Conservation (phyloP, 2,329 filamentous ascomycete genomes). For the Beauveria sp. region DNA sequence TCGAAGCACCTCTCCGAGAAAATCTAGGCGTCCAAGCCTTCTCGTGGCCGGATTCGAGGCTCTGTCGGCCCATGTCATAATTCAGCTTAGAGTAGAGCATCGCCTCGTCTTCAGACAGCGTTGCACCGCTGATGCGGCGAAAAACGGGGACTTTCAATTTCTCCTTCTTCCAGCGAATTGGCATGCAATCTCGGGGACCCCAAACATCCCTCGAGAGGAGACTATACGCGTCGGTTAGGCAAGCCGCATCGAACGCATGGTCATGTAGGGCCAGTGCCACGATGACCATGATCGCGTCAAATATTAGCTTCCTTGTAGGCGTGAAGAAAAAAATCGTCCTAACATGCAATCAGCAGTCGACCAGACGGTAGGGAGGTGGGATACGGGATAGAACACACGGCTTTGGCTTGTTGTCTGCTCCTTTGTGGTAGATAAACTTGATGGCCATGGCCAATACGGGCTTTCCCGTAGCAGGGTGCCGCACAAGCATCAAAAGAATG, state of each 20-base stretch:
- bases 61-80: conserved; percentile 21
- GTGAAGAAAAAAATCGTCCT: conserved; percentile 24
- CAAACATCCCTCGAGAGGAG: conserved; percentile 16
- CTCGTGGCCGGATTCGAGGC: conserved; percentile 17
- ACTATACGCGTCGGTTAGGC: conserved; percentile 15
- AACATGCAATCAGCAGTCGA: conserved; percentile 9
- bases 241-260: conserved; percentile 18
- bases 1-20: conserved; percentile 17
- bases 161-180: conserved; percentile 20
- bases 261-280: conserved; percentile 20
- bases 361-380: too few species aligned
- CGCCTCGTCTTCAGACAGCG: conserved; percentile 14
- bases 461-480: conserved; percentile 17
- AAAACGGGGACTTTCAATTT: conserved; percentile 22
- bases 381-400: neutral
- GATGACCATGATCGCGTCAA: conserved; percentile 19
- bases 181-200: conserved; percentile 15
- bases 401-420: too few species aligned
- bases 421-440: too few species aligned
- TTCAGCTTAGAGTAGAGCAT: conserved; percentile 21
- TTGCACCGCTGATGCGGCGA: conserved; percentile 11
- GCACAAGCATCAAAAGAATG: conserved; percentile 22
- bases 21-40: conserved; percentile 14
- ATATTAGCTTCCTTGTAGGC: conserved; percentile 19
- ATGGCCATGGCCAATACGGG: too few species aligned